Evolutionary conservation across 192 early-diverging fungal genomes (phyloP).

Genomic region (Backusella psychrophila): DNA sequence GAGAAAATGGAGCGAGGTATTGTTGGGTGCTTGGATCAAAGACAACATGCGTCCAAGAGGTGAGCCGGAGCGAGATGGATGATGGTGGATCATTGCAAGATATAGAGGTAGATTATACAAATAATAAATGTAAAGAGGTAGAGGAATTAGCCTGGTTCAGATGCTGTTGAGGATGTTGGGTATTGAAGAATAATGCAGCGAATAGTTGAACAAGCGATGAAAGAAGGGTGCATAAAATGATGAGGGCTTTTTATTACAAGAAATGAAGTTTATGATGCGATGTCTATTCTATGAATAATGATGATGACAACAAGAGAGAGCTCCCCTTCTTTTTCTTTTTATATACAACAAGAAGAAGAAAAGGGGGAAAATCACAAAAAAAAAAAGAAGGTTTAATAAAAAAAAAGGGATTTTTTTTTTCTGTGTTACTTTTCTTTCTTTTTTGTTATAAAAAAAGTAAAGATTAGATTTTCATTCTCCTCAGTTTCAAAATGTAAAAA

Average conservation of each 20-base stretch:
- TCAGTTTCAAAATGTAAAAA: neutral
- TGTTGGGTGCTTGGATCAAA: conserved; percentile 51
- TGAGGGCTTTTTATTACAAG: neutral
- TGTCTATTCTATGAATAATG: neutral
- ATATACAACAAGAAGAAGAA: neutral
- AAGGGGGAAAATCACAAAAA: neutral
- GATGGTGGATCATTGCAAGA: neutral
- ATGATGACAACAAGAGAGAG: neutral
- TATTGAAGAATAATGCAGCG: neutral
- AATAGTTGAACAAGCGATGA: neutral
- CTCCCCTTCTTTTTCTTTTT: neutral
- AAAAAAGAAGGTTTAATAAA: neutral
- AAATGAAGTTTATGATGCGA: neutral
- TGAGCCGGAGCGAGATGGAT: conserved; percentile 13
- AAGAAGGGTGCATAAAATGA: neutral
- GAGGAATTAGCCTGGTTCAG: neutral
- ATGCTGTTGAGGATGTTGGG: neutral
- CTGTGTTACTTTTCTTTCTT: neutral
- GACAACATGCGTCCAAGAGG: conserved; percentile 59
- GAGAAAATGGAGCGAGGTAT: conserved; percentile 70
- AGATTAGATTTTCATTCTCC: neutral
- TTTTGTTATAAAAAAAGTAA: too few species aligned
- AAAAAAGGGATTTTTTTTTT: neutral
- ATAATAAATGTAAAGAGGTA: neutral
- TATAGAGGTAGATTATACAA: neutral